Evolutionary conservation across 1,284 basidiomycete species (phyloP), one percentile per base, ranked within the genome.

Genomic region (Tilletia walkeri): DNA sequence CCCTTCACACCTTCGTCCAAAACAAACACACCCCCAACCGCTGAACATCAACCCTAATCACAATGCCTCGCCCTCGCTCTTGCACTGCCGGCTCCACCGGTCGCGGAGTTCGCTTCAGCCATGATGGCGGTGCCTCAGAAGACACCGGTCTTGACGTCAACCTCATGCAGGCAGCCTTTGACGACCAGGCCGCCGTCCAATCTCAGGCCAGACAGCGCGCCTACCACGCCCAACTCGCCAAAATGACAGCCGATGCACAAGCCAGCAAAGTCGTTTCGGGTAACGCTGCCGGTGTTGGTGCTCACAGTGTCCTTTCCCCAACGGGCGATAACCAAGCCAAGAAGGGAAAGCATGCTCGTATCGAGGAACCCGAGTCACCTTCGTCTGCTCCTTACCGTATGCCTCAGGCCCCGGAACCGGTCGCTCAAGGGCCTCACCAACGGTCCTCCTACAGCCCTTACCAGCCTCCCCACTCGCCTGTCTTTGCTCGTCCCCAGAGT

Each of bases 91-190:
- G 39, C 16, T 49, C 65, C 30, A 67, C 65, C n/a, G 47, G 48
- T 12, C 65, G 69, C 20, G 56, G 69, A 18, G 69, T 63, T 16
- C 69, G 65, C 48, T 70, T 70, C 69, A 48, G 45, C 34, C 54
- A 56, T 10, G 54, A 56, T 30, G 54, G 34, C 34, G 34, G 12
- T 2, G 54, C 54, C 54, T 14, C 6, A 9, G 69, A 70, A 24
- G 65, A 70, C n/a, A 24, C 18, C 38, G 69, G 69, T 38, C n/a
- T 70, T 10, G 69, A 70, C 49, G 39, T 54, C 49, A 41, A 70
- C n/a, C 65, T 70, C 14, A 70, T 70, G 69, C 63, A 63, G 39
- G 69, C 69, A 20, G 69, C 65, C 38, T 67, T 70, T 45, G 65
- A 53, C n/a, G 61, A 65, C 41, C 69, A 70, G 30, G 69, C 69